Evolutionary conservation across 176 grass and related monocot genomes (phyloP), one percentile per base, ranked within the genome.

Genomic region (Pontederia crassipes): DNA sequence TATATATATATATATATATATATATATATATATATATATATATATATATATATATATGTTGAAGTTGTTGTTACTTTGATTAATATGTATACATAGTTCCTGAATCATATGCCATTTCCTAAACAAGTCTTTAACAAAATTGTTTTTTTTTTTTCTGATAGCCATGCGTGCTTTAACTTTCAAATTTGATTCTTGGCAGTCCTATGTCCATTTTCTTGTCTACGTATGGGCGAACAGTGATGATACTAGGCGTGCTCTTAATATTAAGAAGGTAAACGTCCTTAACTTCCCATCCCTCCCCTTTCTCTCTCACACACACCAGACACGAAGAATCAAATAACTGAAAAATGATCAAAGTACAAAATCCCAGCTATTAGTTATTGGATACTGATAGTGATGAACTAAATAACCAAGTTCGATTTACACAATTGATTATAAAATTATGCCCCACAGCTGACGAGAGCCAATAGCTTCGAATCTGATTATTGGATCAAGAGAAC

Each of bases 161-260:
- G 11, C 14, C n/a, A 11, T 14, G 14, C 51, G 9, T 1, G 15
- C 29, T 40, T 8, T 8, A 14, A 10, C 8, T 12, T 17, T 40
- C 3, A 4, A 14, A 10, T 46, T 14, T 2, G 8, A 12, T 71
- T 48, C 55, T 16, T 65, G 59, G 9, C 66, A 89, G 77, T 32
- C 2, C 1, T 90, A 89, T 5, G 7, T 46, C 58, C 73, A 70
- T 47, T 80, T 75, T 64, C 32, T 90, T 0, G 40, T 64, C 1
- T 74, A 80, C 52, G 68, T 70, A 2, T 90, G 73, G 87, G 66
- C 66, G 27, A 90, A 90, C 26, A 15, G 55, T 59, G 68, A 77
- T 11, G 11, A 17, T 32, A 72, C 76, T 11, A 46, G 65, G 77
- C 51, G 59, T 28, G 65, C 82, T 68, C 64, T 90, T 1, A 57